These are phyloP conservation scores for Alternaria incomplexa DNA, from an alignment of 2,329 filamentous ascomycete genomes.

Conservation along the genomic window DNA sequence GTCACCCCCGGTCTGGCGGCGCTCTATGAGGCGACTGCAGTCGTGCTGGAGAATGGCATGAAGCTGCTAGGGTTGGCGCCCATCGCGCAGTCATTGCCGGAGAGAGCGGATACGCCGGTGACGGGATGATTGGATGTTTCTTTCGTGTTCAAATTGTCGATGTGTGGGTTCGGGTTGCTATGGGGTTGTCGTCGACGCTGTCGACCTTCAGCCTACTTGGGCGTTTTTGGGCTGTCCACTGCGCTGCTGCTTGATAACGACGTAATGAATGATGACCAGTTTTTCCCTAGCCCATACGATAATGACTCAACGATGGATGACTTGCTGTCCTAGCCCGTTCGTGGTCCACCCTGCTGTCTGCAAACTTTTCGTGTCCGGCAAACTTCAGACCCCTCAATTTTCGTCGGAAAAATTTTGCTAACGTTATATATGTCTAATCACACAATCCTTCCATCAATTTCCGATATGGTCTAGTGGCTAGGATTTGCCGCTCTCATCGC, in stretches of 20 bases:
- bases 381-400: neutral
- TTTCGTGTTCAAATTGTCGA: neutral
- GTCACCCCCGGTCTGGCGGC: constrained; percentile 26
- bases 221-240: neutral
- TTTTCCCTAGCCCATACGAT: neutral
- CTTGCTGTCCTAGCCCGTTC: neutral
- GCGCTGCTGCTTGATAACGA: neutral
- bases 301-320: neutral
- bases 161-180: neutral
- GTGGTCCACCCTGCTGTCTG: neutral
- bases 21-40: constrained; percentile 35
- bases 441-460: neutral
- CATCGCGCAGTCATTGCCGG: constrained; percentile 11
- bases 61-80: constrained; percentile 35
- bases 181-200: neutral
- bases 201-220: neutral
- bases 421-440: neutral
- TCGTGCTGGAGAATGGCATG: constrained; percentile 41
- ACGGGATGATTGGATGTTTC: neutral
- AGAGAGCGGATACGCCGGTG: constrained; percentile 37
- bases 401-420: neutral
- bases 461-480: constrained; percentile 18
- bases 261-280: neutral
- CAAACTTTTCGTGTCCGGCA: neutral
- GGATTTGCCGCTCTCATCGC: constrained; percentile 19